Evolutionary conservation across 1,284 basidiomycete species (phyloP).

Genomic region (Papiliotrema flavescens): DNA sequence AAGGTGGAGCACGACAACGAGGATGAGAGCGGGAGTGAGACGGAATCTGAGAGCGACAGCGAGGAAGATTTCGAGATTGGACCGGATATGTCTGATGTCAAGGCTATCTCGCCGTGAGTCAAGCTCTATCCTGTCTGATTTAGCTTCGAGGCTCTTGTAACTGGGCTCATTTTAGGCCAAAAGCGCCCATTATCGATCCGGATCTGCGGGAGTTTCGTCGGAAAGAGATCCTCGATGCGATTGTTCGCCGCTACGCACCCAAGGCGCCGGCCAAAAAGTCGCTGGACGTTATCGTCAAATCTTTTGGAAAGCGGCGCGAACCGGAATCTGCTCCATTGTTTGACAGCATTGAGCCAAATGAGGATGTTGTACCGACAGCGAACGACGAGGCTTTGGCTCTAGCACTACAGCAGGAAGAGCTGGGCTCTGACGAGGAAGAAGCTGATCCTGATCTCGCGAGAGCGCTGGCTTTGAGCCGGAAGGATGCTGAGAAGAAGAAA

Average conservation of each 20-base stretch:
- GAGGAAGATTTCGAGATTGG: conserved; percentile 59
- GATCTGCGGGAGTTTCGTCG: conserved; percentile 67
- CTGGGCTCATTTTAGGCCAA: background rate
- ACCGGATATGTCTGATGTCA: conserved; percentile 42
- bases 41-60: conserved; percentile 27
- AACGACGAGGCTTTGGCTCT: conserved; percentile 46
- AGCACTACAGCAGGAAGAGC: conserved; percentile 45
- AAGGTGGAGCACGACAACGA: conserved; percentile 54
- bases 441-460: conserved; percentile 35
- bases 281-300: conserved; percentile 30
- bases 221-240: conserved; percentile 63
- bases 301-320: conserved; percentile 31
- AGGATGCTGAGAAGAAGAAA: conserved; percentile 15
- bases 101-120: conserved; percentile 67
- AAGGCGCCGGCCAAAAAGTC: conserved; percentile 46
- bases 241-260: conserved; percentile 58
- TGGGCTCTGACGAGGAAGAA: conserved; percentile 42
- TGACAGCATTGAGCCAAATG: conserved; percentile 56
- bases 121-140: too few species aligned
- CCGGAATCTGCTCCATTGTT: conserved; percentile 55
- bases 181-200: conserved; percentile 51
- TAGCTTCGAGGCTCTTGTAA: background rate
- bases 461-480: conserved; percentile 30
- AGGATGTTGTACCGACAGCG: conserved; percentile 29
- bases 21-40: conserved; percentile 24